Conservation (phyloP, 495 filamentous ascomycete genomes). For the Trypethelium eluteriae region DNA sequence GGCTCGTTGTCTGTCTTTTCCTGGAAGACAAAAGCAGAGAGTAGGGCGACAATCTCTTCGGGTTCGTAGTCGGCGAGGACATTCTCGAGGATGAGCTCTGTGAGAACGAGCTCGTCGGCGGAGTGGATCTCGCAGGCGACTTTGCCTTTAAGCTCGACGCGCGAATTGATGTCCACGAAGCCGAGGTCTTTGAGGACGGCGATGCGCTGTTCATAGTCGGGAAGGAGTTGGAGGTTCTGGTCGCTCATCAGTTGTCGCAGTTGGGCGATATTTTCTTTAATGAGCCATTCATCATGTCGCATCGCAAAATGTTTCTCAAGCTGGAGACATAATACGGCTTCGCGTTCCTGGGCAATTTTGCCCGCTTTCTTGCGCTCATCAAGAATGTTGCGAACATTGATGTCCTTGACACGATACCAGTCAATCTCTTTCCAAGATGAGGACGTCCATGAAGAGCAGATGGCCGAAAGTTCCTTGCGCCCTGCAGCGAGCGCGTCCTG, state of each 20-base stretch:
- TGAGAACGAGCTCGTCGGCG: slow-evolving; percentile 93
- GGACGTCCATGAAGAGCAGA: slow-evolving; percentile 61
- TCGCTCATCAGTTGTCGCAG: slow-evolving; percentile 84
- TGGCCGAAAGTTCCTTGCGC: slow-evolving; percentile 53
- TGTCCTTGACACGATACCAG: slow-evolving; percentile 63
- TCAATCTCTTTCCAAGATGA: slow-evolving; percentile 81
- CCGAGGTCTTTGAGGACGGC: slow-evolving; percentile 80
- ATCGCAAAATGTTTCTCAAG: slow-evolving; percentile 89
- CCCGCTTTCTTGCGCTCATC: slow-evolving; percentile 59
- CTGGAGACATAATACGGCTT: slow-evolving; percentile 58
- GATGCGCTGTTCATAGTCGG: slow-evolving; percentile 94
- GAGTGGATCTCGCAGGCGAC: slow-evolving; percentile 98
- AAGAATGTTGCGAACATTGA: slow-evolving; percentile 65
- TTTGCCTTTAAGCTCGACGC: slow-evolving; percentile 93
- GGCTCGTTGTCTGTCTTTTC: slow-evolving; percentile 86
- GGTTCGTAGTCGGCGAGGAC: slow-evolving; percentile 91
- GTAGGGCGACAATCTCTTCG: slow-evolving; percentile 89
- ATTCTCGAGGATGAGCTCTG: slow-evolving; percentile 92
- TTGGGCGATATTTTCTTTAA: slow-evolving; percentile 80
- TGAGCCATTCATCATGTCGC: slow-evolving; percentile 89
- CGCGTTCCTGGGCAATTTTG: slow-evolving; percentile 46
- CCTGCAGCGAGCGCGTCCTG: slow-evolving; percentile 40
- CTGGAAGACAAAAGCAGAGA: slow-evolving; percentile 96
- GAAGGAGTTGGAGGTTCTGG: slow-evolving; percentile 93
- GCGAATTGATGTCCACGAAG: slow-evolving; percentile 75